These are phyloP conservation scores for Fusarium sambucinum DNA, from an alignment of 2,329 filamentous ascomycete genomes.

Conservation along the genomic window DNA sequence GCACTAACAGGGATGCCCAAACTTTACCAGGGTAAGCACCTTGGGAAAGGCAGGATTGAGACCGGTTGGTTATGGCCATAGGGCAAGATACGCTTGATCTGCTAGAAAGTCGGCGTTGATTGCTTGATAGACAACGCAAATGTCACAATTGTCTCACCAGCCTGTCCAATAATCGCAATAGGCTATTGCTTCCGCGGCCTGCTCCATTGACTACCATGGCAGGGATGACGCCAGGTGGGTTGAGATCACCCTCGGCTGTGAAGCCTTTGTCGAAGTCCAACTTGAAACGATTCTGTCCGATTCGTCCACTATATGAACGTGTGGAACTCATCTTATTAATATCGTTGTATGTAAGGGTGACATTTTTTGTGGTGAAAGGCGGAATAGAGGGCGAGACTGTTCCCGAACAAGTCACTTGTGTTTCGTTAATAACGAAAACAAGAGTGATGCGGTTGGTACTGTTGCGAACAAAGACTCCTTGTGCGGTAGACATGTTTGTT, in stretches of 20 bases:
- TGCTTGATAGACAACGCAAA: neutral
- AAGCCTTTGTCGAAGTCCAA: neutral
- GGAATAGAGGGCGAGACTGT: neutral
- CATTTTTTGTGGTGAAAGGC: neutral
- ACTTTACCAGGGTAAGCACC: too few relatives aligned
- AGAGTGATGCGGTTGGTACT: neutral
- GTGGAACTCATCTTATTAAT: neutral
- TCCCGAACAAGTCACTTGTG: too few relatives aligned
- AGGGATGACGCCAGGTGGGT: neutral
- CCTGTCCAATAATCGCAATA: neutral
- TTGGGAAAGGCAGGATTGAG: too few relatives aligned
- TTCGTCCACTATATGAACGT: neutral
- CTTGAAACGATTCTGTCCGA: neutral
- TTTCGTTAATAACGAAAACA: neutral
- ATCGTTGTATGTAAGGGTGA: neutral
- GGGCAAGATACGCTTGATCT: too few relatives aligned
- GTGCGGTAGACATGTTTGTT: neutral
- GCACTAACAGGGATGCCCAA: neutral
- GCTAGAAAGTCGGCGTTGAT: too few relatives aligned
- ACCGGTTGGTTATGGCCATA: too few relatives aligned
- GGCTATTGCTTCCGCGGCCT: neutral
- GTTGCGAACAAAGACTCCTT: neutral
- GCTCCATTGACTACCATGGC: fast-evolving
- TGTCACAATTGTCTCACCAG: neutral
- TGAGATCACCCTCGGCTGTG: neutral